These are phyloP conservation scores for Jamesozyma lodderae DNA, from an alignment of 805 yeast species.

Conservation along the genomic window DNA sequence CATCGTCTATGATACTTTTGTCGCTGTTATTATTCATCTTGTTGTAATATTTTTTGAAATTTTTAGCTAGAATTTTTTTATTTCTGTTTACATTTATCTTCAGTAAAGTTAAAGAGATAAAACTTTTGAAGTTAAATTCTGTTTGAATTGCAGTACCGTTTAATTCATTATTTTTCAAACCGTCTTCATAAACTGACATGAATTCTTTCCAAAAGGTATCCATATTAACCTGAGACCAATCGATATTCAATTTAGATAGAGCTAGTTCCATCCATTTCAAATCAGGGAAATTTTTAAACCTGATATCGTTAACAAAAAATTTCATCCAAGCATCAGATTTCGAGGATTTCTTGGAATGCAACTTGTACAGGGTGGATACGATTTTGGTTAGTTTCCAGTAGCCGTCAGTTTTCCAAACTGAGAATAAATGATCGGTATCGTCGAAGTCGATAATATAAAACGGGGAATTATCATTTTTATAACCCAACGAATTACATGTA, in stretches of 20 bases:
- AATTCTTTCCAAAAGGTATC: slow-evolving; percentile 16
- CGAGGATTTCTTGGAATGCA: slow-evolving; percentile 3
- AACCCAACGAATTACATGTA: slow-evolving; percentile 12
- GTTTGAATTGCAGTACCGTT: slow-evolving; percentile 2
- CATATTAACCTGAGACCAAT: slow-evolving; percentile 16
- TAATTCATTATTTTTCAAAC: not conserved
- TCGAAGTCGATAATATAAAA: slow-evolving; percentile 24
- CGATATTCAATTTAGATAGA: slow-evolving; percentile 14
- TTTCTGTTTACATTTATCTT: slow-evolving; percentile 16
- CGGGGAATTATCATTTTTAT: slow-evolving; percentile 11
- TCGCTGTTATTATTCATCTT: slow-evolving; percentile 3
- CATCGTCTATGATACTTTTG: not conserved
- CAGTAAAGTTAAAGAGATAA: slow-evolving; percentile 19
- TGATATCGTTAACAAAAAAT: not conserved
- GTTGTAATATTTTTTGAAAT: slow-evolving; percentile 9
- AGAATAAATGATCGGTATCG: slow-evolving; percentile 12
- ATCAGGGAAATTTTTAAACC: slow-evolving; percentile 8
- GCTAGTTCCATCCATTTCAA: slow-evolving; percentile 7
- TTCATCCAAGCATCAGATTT: not conserved
- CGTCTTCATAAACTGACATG: slow-evolving; percentile 4
- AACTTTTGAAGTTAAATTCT: slow-evolving; percentile 14
- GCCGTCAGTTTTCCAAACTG: slow-evolving; percentile 24
- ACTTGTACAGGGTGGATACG: slow-evolving; percentile 12
- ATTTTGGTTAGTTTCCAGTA: slow-evolving; percentile 20
- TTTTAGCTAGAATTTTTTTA: slow-evolving; percentile 9